Evolutionary conservation across 495 filamentous ascomycete genomes (phyloP).

Genomic region (Evansstolkia leycettana): DNA sequence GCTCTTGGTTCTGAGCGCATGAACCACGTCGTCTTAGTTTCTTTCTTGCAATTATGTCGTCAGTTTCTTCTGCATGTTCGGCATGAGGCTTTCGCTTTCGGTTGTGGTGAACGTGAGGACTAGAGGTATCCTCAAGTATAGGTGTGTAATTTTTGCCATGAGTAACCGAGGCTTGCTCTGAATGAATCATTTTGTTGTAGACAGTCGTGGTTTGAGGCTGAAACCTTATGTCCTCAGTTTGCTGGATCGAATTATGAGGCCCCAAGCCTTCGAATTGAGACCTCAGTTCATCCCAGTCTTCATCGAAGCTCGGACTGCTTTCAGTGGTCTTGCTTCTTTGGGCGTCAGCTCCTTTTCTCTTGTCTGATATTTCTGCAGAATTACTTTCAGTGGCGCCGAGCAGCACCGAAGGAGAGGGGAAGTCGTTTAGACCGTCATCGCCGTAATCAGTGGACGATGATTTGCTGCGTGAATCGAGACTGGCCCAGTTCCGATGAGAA

Average conservation of each 20-base stretch:
- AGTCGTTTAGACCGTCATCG: conserved; percentile 21
- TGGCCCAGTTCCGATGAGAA: neutral
- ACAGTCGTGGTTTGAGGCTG: neutral
- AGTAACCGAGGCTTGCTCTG: neutral
- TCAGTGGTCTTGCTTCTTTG: neutral
- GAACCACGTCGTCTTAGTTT: neutral
- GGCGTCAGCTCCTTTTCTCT: neutral
- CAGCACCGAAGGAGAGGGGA: conserved; percentile 29
- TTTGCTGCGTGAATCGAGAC: neutral
- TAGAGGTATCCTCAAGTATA: neutral
- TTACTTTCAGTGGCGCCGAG: conserved; percentile 1
- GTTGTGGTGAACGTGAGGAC: neutral
- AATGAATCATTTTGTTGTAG: neutral
- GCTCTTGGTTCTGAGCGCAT: neutral
- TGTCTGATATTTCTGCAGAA: neutral
- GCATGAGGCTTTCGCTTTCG: neutral
- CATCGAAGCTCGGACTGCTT: neutral
- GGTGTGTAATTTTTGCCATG: neutral
- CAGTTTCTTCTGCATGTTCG: neutral
- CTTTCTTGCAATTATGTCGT: neutral
- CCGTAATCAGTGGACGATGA: conserved; percentile 22
- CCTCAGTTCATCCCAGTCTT: too few relatives aligned
- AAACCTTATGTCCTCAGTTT: too few relatives aligned
- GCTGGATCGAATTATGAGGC: too few relatives aligned
- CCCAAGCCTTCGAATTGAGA: too few relatives aligned